Base-by-base conservation (phyloP, 2,329 filamentous ascomycete species). In the Ophiostoma australiae region DNA sequence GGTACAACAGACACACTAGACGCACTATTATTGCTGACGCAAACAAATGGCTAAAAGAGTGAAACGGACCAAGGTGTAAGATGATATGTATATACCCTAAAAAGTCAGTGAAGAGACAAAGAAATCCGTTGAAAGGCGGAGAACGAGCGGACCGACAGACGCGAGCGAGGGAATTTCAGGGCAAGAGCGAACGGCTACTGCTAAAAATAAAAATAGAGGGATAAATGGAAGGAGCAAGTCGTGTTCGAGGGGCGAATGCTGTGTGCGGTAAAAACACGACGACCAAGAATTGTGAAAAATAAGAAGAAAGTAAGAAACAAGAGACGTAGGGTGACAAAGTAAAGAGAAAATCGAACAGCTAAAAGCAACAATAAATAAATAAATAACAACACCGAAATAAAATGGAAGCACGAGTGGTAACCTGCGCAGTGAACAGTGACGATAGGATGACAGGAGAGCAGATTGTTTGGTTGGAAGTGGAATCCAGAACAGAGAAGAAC, bases 181-280 rank as follows among this genome's bases (percentile, higher is more conserved):
- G 58, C 58, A 63, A 63, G 27, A 63, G 27, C 58, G 27, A 63
- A 63, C 58, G 58, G 27, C 58, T 17, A 63, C 27, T 31, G 58
- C 58, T 63, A 63, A 63, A 63, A 63, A 63, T 63, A 63, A 63
- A 63, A 27, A 63, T 15, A 63, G 27, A 63, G 58, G 58, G 27
- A 35, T 35, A 63, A 63, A 63, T 33, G 58, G 58, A 63, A 58
- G 13, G 58, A 63, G 58, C 58, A 27, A 55, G 27, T 35, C 27
- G 27, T 37, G 20, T 23, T 63, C 58, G 5, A 63, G 58, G 5
- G 27, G 58, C 27, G 58, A 61, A 27, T 33, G 13, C 31, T 55
- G n/a, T 11, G 41, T 44, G 4, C 5, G 6, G 15, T 1, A 7
- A 5, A 20, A n/a, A n/a, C 7, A 48, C 2, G 48, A 55, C 11